A percentile compares a stretch with the other conserved stretches of the same genome.
Evolutionary conservation across 257 asterid genomes (phyloP).

Genomic region (Solanum chiquidenum): DNA sequence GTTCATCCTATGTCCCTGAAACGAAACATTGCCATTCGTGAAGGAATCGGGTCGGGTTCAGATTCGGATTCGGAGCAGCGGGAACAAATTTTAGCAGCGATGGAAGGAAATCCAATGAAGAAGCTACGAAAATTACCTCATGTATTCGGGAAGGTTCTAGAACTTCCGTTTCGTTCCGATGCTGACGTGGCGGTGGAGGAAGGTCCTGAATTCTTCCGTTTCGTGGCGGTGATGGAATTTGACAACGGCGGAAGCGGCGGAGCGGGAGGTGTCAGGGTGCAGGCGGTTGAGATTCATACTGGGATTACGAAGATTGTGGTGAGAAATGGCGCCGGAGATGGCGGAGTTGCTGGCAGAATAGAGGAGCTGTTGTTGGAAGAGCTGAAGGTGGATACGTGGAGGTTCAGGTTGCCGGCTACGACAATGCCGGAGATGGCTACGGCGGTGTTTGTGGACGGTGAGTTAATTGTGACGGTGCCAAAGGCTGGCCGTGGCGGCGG

Average conservation of each 20-base stretch:
- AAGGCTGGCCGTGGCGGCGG: conserved; percentile 15
- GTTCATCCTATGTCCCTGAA: conserved; percentile 16
- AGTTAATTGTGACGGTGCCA: conserved; percentile 52
- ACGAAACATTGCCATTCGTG: conserved; percentile 6
- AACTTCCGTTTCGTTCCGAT: conserved; percentile 52
- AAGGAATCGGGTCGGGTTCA: not conserved
- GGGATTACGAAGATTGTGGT: conserved; percentile 62
- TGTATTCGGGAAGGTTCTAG: conserved; percentile 57
- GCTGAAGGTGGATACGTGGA: conserved; percentile 51
- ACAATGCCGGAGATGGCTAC: conserved; percentile 41
- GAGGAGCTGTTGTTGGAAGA: conserved; percentile 30
- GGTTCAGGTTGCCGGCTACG: conserved; percentile 43
- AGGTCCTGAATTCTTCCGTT: conserved; percentile 37
- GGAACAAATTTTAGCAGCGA: not conserved
- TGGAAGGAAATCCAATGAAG: conserved; percentile 22
- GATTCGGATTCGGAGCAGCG: not conserved
- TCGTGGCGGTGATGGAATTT: conserved; percentile 19
- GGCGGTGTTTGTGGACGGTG: conserved; percentile 28
- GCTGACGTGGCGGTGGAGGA: conserved; percentile 58
- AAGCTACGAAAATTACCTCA: conserved; percentile 62
- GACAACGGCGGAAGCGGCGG: not conserved
- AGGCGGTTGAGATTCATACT: conserved; percentile 59
- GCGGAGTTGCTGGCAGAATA: not conserved
- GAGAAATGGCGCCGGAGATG: conserved; percentile 10
- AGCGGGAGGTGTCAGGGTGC: conserved; percentile 29